Percentiles rank a stretch among this genome's conserved stretches.
Conservation (phyloP, 495 filamentous ascomycete genomes). For the Cenococcum geophilum region DNA sequence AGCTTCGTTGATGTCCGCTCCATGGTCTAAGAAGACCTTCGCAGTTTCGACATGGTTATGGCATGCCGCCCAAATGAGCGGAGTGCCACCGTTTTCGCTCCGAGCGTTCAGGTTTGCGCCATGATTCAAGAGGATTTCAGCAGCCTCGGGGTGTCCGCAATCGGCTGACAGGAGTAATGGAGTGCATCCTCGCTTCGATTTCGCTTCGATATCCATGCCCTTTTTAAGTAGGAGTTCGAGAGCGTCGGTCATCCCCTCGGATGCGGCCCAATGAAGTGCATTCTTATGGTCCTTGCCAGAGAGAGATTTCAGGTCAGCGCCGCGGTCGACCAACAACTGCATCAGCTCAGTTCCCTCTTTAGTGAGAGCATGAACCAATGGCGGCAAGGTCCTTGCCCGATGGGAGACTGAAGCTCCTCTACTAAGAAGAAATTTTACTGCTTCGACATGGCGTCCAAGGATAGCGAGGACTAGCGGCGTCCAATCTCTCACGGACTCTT, state of each 20-base stretch:
- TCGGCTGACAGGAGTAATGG: conserved; percentile 15
- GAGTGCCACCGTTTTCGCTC: conserved; percentile 17
- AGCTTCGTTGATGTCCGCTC: conserved; percentile 9
- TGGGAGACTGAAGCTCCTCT: conserved; percentile 9
- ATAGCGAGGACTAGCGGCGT: conserved; percentile 19
- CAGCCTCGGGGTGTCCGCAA: conserved; percentile 4
- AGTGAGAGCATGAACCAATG: conserved; percentile 10
- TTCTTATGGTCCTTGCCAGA: conserved; percentile 12
- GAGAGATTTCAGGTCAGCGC: conserved; percentile 13
- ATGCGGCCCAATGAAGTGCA: conserved; percentile 17
- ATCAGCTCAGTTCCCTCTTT: conserved; percentile 7
- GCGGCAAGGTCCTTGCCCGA: conserved; percentile 3
- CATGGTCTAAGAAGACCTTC: conserved; percentile 8
- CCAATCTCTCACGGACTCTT: conserved; percentile 7
- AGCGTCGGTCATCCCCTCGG: conserved; percentile 8
- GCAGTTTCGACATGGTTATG: conserved; percentile 13
- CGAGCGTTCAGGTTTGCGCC: conserved; percentile 7
- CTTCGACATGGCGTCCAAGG: conserved; percentile 7
- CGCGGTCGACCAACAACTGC: conserved; percentile 12
- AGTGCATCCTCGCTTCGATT: conserved; percentile 11
- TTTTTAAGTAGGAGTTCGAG: conserved; percentile 9
- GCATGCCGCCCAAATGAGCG: conserved; percentile 16
- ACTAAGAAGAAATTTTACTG: conserved; percentile 11
- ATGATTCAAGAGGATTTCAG: conserved; percentile 10
- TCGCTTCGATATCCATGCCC: conserved; percentile 15